Evolutionary conservation across 129 eudicot species (phyloP), one percentile per base, ranked within the genome.

Genomic region (Mikania micrantha): DNA sequence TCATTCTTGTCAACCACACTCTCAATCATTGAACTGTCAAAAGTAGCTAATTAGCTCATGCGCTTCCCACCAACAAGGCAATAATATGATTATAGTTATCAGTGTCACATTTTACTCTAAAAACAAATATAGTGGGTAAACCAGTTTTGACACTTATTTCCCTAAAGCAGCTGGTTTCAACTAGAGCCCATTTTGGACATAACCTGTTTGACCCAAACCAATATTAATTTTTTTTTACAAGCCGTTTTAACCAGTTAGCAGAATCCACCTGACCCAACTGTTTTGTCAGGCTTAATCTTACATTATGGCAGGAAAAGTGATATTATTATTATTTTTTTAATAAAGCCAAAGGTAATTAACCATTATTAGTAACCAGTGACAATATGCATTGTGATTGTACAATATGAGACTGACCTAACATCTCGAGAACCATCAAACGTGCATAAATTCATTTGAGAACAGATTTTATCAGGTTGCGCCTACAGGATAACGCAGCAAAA

Each of bases 361-460:
- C 50, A 44, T 44, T 15, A 44, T 4, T 44, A 44, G 20, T n/a
- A 25, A 38, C 24, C 21, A 9, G 17, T 32, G 38, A 60, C 24
- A 24, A 60, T 1, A 54, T 5, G 49, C 20, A 54, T n/a, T n/a
- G n/a, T n/a, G n/a, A 69, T 3, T 47, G 54, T 16, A 17, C 17
- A 9, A 21, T 10, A 57, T 47, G 72, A 62, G 66, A 42, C 89
- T 71, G 53, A 92, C 98, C 96, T 86, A 29, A 74, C 85, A 76
- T 79, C 96, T 12, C 57, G 83, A 50, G 83, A 36, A 40, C 96
- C 88, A 71, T 82, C 81, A n/a, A 78, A 79, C 25, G 91, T 68
- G 82, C 98, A 92, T 67, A 92, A 64, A 24, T 88, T 91, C 70
- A 92, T 78, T 39, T 79, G 76, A 41, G 98, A 86, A 72, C 98